Evolutionary conservation across 2,329 filamentous ascomycete genomes (phyloP).

Genomic region (Drechslerella dactyloides): DNA sequence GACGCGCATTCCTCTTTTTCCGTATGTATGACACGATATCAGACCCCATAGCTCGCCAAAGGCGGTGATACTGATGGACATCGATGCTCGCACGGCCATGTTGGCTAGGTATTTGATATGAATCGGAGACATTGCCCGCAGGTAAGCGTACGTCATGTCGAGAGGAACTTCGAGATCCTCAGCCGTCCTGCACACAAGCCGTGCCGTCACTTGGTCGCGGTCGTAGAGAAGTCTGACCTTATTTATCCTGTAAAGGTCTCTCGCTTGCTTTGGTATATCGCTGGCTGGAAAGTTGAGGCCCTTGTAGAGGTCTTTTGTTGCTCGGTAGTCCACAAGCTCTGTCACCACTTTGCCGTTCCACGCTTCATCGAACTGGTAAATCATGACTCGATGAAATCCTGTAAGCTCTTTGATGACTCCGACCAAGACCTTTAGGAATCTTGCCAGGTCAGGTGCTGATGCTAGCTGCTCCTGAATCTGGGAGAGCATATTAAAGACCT

Average conservation of each 20-base stretch:
- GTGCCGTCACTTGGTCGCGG: constrained; percentile 76
- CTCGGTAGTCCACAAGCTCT: constrained; percentile 79
- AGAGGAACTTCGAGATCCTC: constrained; percentile 76
- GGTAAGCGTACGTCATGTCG: constrained; percentile 82
- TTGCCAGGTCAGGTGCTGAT: constrained; percentile 72
- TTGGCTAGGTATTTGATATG: constrained; percentile 85
- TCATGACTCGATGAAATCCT: constrained; percentile 89
- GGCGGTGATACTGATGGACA: constrained; percentile 91
- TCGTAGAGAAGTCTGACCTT: constrained; percentile 88
- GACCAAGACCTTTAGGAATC: constrained; percentile 78
- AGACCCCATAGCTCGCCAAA: constrained; percentile 86
- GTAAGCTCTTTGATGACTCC: constrained; percentile 88
- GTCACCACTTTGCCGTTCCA: constrained; percentile 89
- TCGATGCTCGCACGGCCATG: constrained; percentile 90
- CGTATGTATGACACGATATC: constrained; percentile 85
- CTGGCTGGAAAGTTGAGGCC: constrained; percentile 87
- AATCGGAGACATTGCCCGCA: constrained; percentile 84
- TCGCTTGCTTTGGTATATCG: constrained; percentile 82
- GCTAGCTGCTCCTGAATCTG: constrained; percentile 88
- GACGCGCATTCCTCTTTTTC: constrained; percentile 79
- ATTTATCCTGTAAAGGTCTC: constrained; percentile 88
- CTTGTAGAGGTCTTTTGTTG: constrained; percentile 83
- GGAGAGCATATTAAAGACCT: constrained; percentile 89
- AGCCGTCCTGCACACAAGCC: constrained; percentile 77
- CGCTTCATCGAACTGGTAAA: constrained; percentile 83